Percentiles rank a stretch among this genome's conserved stretches.
Conservation (phyloP, 345 rosid genomes). For the Syzygium oleosum region DNA sequence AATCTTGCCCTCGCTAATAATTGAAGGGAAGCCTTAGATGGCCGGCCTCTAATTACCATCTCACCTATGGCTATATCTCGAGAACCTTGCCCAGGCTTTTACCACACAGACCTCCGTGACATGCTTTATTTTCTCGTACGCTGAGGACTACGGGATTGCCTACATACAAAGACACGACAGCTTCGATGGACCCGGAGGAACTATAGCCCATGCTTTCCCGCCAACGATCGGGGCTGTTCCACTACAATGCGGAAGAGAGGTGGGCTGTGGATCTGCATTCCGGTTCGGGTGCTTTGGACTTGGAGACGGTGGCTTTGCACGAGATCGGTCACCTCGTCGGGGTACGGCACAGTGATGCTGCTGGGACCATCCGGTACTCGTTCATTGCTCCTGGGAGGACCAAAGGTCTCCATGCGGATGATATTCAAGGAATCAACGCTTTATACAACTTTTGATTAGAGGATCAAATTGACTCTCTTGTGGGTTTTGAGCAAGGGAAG, state of each 20-base stretch:
- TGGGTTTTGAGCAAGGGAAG: not conserved
- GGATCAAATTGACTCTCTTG: not conserved
- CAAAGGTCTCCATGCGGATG: conserved; percentile 16
- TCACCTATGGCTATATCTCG: conserved; percentile 14
- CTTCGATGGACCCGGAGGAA: conserved; percentile 12
- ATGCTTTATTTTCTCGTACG: conserved; percentile 10
- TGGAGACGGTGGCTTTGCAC: conserved; percentile 25
- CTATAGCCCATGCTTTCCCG: conserved; percentile 11
- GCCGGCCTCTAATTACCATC: conserved; percentile 12
- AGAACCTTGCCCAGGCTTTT: conserved; percentile 14
- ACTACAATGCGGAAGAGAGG: no score
- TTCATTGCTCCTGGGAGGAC: not conserved
- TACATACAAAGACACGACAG: not conserved
- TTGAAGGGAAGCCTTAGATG: conserved; percentile 10
- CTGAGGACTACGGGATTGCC: not conserved
- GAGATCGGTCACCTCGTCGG: conserved; percentile 43
- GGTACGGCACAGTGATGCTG: conserved; percentile 17
- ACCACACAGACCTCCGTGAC: conserved; percentile 11
- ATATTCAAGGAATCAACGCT: conserved; percentile 16
- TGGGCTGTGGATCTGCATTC: not conserved
- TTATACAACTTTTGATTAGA: not conserved
- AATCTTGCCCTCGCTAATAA: not conserved
- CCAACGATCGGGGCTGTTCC: conserved; percentile 15
- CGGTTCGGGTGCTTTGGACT: not conserved
- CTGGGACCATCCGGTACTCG: conserved; percentile 23